Evolutionary conservation across 1,284 basidiomycete genomes (phyloP).

Genomic region (Moesziomyces sp.): DNA sequence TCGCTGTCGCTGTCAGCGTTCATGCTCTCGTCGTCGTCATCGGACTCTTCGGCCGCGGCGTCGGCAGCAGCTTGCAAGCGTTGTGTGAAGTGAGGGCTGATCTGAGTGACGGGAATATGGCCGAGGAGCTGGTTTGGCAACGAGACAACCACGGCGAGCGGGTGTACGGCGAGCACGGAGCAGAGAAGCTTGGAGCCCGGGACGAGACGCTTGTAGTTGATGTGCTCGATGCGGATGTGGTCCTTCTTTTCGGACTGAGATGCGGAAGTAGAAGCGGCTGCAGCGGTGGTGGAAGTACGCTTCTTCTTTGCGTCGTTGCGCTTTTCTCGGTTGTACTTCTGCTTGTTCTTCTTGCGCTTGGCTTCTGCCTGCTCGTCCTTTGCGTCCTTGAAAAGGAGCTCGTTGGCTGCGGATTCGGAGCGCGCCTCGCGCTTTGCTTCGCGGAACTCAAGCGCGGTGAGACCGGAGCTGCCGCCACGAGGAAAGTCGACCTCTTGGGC

Average conservation of each 20-base stretch:
- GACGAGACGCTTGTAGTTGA: slow-evolving; percentile 92
- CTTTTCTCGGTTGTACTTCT: slow-evolving; percentile 53
- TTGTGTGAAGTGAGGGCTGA: slow-evolving; percentile 84
- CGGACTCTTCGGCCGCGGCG: slow-evolving; percentile 70
- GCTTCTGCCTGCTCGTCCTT: slow-evolving; percentile 31
- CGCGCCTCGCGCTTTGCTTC: slow-evolving; percentile 83
- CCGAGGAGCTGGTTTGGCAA: slow-evolving; percentile 94
- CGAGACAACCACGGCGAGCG: slow-evolving; percentile 89
- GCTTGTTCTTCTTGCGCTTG: slow-evolving; percentile 53
- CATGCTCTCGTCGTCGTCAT: slow-evolving; percentile 69
- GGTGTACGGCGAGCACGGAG: slow-evolving; percentile 85
- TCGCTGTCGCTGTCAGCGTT: slow-evolving; percentile 24
- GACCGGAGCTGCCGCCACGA: slow-evolving; percentile 78
- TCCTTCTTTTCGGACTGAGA: slow-evolving; percentile 65
- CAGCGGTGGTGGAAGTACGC: slow-evolving; percentile 14
- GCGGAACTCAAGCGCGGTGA: slow-evolving; percentile 92
- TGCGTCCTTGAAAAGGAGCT: slow-evolving; percentile 73
- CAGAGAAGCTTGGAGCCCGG: slow-evolving; percentile 87
- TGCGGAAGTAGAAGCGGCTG: slow-evolving; percentile 9
- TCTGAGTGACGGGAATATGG: slow-evolving; percentile 93
- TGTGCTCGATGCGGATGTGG: slow-evolving; percentile 81
- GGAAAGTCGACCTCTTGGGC: slow-evolving; percentile 81
- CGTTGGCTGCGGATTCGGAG: slow-evolving; percentile 79
- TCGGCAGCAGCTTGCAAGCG: slow-evolving; percentile 71
- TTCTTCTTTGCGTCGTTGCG: slow-evolving; percentile 67